Base-by-base conservation (phyloP, 2,329 filamentous ascomycete species). In the Fonsecaea erecta region DNA sequence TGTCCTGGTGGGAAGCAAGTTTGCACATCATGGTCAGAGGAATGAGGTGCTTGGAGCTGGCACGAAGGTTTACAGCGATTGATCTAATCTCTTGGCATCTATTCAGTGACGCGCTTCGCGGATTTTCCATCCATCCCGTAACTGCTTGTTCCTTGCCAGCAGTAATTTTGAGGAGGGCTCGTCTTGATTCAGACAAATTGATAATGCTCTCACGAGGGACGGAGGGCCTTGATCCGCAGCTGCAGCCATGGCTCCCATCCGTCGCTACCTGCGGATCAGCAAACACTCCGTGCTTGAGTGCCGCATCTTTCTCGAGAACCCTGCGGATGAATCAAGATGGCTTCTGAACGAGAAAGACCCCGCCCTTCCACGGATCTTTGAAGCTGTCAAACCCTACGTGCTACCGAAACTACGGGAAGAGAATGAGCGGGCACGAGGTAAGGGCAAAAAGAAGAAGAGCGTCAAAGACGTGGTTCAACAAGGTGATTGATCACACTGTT, bases 231-330 rank as follows among this genome's bases (percentile, higher is more conserved):
- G 43, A 1, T 24, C 18, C 18, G 43, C 43, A 24, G 43, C 43
- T 24, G 18, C 43, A 48, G 59, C 35, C 32, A 73, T 73, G 71
- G 70, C 71, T 18, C 71, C 71, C 30, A 71, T 73, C 30, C 64
- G 71, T 30, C 64, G 71, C n/a, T 97, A 98, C 76, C 84, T 98
- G 62, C 88, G 94, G 59, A 96, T 98, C 72, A 94, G 91, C 62
- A 93, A 94, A 75, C 91, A 92, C 77, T 97, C 94, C 3, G 93
- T 97, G 34, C 85, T 99, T n/a, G 95, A 99, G 83, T 93, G 92
- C 70, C 93, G 93, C 70, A 95, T 99, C 71, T 98, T 98, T 78
- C 87, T 97, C 53, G 94, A 98, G 70, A 93, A 94, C 72, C 95
- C 95, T 0, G 87, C 90, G 12, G 87, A 97, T 66, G 87, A 88